Percentiles rank a stretch among this genome's conserved stretches.
phyloP scores from a whole-genome alignment of 257 asterid species.

The Nicotiana knightiana region DNA sequence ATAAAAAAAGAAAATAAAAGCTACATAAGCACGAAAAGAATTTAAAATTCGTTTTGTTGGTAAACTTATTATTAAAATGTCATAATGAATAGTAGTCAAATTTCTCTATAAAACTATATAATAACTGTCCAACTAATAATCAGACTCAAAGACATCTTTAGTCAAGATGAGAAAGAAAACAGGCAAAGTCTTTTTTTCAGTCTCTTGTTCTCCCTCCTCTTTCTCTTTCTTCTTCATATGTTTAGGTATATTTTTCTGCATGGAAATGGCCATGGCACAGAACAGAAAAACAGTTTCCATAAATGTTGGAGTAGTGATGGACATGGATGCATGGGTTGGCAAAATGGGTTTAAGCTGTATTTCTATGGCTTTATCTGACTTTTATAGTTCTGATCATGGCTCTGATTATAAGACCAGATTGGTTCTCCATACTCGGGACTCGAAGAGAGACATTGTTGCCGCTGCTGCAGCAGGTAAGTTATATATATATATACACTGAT shows the following conservation, averaged over 20 bases:
- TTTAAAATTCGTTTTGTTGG: neutral
- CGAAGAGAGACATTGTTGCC: conserved; percentile 27
- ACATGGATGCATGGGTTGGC: conserved; percentile 31
- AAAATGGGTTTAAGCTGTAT: conserved; percentile 38
- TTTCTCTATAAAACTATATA: neutral
- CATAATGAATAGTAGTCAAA: neutral
- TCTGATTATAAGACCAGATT: conserved; percentile 28
- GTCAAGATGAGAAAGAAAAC: too few relatives aligned
- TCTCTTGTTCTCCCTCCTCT: neutral
- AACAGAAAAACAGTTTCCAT: conserved; percentile 7
- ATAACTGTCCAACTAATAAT: too few relatives aligned
- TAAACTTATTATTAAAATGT: neutral
- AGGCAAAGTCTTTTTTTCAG: neutral
- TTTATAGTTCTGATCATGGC: conserved; percentile 22
- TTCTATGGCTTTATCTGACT: conserved; percentile 41
- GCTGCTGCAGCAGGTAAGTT: conserved; percentile 52
- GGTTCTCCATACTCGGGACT: conserved; percentile 27
- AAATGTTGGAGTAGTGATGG: conserved; percentile 44
- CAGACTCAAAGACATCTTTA: too few relatives aligned
- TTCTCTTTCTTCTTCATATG: conserved; percentile 1
- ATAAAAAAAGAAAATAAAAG: neutral
- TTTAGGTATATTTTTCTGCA: neutral
- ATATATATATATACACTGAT: neutral
- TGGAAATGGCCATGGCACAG: conserved; percentile 17
- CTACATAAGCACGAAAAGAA: neutral